Evolutionary conservation across 192 early-diverging fungal genomes (phyloP).

Genomic region (Backusella psychrophila): DNA sequence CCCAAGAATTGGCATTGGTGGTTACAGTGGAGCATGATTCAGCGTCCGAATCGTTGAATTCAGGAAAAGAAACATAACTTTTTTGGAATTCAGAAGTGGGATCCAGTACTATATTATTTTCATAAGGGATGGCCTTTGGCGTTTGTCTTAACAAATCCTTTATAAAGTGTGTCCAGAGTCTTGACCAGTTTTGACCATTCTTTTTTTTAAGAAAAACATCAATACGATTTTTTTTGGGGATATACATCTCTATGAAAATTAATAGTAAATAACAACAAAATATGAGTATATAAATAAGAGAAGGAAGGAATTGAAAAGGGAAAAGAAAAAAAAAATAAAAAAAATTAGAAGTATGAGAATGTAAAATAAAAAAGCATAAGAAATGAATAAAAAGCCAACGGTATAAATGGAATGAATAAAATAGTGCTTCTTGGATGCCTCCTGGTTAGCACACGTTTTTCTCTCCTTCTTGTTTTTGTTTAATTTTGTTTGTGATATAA

Average conservation of each 20-base stretch:
- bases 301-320: background rate
- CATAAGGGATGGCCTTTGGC: background rate
- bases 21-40: background rate
- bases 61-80: conserved; percentile 18
- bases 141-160: background rate
- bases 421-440: background rate
- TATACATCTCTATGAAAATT: background rate
- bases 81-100: conserved; percentile 16
- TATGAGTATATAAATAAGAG: background rate
- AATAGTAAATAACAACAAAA: background rate
- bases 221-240: background rate
- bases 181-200: background rate
- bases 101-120: conserved; percentile 2
- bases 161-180: background rate
- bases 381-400: background rate
- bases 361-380: conserved; percentile 1
- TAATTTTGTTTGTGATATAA: background rate
- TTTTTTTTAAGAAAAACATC: conserved; percentile 3
- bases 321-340: background rate
- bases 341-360: background rate
- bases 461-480: background rate
- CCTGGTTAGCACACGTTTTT: background rate
- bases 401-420: background rate
- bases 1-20: conserved; percentile 4
- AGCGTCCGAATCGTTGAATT: conserved; percentile 7